Base-by-base conservation (phyloP, 2,329 filamentous ascomycete genomes). In the Colletotrichum plurivorum region DNA sequence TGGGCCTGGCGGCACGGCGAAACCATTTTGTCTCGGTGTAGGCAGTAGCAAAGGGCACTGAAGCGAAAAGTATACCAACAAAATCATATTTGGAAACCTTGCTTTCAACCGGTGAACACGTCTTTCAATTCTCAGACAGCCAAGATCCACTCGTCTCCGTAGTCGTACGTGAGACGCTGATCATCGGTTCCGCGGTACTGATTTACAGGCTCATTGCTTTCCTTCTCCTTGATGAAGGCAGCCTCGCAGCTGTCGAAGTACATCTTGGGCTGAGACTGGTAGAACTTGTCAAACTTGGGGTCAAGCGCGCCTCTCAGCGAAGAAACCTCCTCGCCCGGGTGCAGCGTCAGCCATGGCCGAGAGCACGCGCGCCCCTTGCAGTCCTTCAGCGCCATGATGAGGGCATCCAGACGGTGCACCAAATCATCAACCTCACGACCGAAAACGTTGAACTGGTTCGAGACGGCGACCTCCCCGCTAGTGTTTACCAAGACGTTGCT, bases 371-470 rank as follows among this genome's bases (percentile, higher is more conserved):
- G n/a, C 4, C 57, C 46, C 22, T 67, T 63, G 51, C 70, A 71
- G 3, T 62, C 59, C 62, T 71, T 43, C 6, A 71, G 56, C 22
- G 65, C 67, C 67, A 71, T 63, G 27, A 65, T 64, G 18, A 71
- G 45, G 5, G 66, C 67, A 39, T 71, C 56, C 7, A 71, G 67
- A 5, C 70, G 63, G 5, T 51, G 31, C n/a, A 69, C n/a, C 4
- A 71, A 39, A 5, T 61, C n/a, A 1, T 45, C 9, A 1, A 70
- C 51, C 13, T 13, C 16, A 9, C 63, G 25, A 8, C 63, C 67
- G 3, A 46, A 36, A 36, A 36, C 8, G 31, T 12, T 36, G 31
- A 36, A 36, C 31, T 36, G 31, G 4, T 10, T 9, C 2, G 31
- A 10, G 31, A 10, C 10, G 10, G 31, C 31, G 10, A 10, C 8